A percentile compares a stretch with the other conserved stretches of the same genome.
Evolutionary conservation across 2,329 filamentous ascomycete genomes (phyloP).

Genomic region (Cercospora nicotianae): DNA sequence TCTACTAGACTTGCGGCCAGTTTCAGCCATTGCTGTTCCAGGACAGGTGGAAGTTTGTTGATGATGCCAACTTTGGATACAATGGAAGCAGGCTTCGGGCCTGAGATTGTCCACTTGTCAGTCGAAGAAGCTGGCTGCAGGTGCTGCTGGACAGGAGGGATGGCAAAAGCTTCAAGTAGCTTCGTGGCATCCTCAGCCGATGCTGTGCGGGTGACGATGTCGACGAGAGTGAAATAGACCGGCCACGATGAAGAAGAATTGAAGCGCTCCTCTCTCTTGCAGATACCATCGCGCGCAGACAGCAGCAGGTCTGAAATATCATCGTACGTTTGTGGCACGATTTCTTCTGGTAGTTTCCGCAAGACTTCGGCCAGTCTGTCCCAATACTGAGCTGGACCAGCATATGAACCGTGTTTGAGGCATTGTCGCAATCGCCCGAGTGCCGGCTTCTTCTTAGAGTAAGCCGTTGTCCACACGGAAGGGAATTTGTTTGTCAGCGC

Average conservation of each 20-base stretch:
- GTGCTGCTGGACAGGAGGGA: constrained; percentile 57
- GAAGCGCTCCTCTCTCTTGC: constrained; percentile 69
- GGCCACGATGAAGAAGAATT: constrained; percentile 72
- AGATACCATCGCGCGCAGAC: constrained; percentile 70
- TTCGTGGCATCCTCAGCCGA: constrained; percentile 48
- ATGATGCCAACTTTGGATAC: constrained; percentile 37
- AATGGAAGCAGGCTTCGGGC: constrained; percentile 47
- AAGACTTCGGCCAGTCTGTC: constrained; percentile 64
- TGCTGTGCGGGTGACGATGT: constrained; percentile 35
- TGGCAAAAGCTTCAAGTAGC: constrained; percentile 50
- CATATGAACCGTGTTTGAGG: constrained; percentile 79
- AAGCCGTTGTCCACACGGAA: constrained; percentile 70
- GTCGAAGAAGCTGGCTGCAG: constrained; percentile 49
- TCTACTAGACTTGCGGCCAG: constrained; percentile 64
- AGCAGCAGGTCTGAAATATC: constrained; percentile 63
- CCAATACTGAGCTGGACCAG: constrained; percentile 74
- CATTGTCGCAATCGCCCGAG: constrained; percentile 66
- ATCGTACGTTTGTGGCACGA: constrained; percentile 56
- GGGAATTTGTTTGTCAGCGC: constrained; percentile 65
- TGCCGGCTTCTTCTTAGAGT: constrained; percentile 58
- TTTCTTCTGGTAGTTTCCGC: constrained; percentile 53
- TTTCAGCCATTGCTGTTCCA: constrained; percentile 60
- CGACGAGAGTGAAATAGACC: constrained; percentile 67
- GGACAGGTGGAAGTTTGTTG: constrained; percentile 37
- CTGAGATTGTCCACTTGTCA: constrained; percentile 53